Evolutionary conservation across 2,329 filamentous ascomycete species (phyloP).

Genomic region (Trichothecium roseum): DNA sequence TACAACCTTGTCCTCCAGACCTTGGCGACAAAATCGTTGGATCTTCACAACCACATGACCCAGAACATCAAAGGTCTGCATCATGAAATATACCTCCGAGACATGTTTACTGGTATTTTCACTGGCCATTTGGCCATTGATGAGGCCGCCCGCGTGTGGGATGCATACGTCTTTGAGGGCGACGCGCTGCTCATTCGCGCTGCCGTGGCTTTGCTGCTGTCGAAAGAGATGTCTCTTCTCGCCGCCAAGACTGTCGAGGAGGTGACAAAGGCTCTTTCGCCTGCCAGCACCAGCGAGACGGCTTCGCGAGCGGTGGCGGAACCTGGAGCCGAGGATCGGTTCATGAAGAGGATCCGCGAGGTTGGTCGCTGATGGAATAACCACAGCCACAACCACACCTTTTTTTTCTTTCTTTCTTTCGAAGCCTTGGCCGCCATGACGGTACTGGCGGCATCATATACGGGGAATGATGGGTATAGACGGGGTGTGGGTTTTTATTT

Average conservation of each 20-base stretch:
- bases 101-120: constrained; percentile 55
- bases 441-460: background rate
- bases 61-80: constrained; percentile 32
- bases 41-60: constrained; percentile 54
- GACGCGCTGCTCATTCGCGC: constrained; percentile 62
- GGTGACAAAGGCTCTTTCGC: constrained; percentile 15
- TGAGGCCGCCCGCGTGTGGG: constrained; percentile 64
- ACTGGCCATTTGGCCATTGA: constrained; percentile 55
- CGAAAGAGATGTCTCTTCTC: constrained; percentile 40
- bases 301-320: constrained; percentile 23
- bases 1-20: constrained; percentile 61
- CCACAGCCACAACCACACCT: background rate
- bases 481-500: too few relatives aligned
- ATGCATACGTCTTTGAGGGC: constrained; percentile 75
- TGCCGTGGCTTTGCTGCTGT: constrained; percentile 55
- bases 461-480: background rate
- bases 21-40: constrained; percentile 52
- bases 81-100: constrained; percentile 44
- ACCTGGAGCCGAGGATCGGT: constrained; percentile 37
- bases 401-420: background rate
- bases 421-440: background rate
- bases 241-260: constrained; percentile 33
- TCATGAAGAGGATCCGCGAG: constrained; percentile 28
- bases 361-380: constrained; percentile 24
- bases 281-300: constrained; percentile 11